phyloP scores from a whole-genome alignment of 768 basidiomycete species.

The Glaciozyma martinii region DNA sequence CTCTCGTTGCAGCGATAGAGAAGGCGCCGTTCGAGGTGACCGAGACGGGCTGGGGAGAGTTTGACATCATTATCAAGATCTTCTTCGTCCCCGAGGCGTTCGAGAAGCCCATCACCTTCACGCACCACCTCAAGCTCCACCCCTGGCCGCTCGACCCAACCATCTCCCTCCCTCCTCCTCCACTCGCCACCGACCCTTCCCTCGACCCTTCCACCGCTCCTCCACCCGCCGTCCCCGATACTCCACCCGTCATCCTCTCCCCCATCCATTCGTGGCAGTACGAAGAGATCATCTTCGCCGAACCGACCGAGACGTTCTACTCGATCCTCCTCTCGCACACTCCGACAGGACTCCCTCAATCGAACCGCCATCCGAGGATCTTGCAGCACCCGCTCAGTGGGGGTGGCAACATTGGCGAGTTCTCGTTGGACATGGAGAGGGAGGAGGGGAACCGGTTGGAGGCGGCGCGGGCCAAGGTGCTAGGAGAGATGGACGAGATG shows the following conservation, averaged over 20 bases:
- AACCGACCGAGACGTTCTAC: conserved; percentile 81
- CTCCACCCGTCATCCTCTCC: conserved; percentile 13
- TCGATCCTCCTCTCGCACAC: conserved; percentile 69
- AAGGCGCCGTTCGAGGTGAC: conserved; percentile 89
- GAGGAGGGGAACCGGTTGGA: conserved; percentile 75
- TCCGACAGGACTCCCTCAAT: conserved; percentile 62
- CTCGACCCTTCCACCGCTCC: conserved; percentile 4
- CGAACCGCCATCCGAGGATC: conserved; percentile 1
- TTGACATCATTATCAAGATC: conserved; percentile 86
- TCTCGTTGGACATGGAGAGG: conserved; percentile 71
- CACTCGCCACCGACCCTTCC: conserved; percentile 1
- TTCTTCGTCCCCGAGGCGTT: conserved; percentile 79
- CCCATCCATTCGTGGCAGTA: conserved; percentile 93
- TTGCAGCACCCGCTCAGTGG: conserved; percentile 43
- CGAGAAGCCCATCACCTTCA: conserved; percentile 77
- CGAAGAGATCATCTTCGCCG: conserved; percentile 93
- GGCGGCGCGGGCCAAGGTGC: conserved; percentile 58
- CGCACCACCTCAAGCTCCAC: conserved; percentile 92
- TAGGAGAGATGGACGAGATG: conserved; percentile 70
- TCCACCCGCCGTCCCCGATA: conserved; percentile 9
- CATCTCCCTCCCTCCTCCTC: conserved; percentile 14
- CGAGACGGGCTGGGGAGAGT: conserved; percentile 99
- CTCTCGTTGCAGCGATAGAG: conserved; percentile 59
- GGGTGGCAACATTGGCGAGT: conserved; percentile 60
- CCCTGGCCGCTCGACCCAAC: conserved; percentile 51